Evolutionary conservation across 2,329 filamentous ascomycete species (phyloP).

Genomic region (Setomelanomma holmii): DNA sequence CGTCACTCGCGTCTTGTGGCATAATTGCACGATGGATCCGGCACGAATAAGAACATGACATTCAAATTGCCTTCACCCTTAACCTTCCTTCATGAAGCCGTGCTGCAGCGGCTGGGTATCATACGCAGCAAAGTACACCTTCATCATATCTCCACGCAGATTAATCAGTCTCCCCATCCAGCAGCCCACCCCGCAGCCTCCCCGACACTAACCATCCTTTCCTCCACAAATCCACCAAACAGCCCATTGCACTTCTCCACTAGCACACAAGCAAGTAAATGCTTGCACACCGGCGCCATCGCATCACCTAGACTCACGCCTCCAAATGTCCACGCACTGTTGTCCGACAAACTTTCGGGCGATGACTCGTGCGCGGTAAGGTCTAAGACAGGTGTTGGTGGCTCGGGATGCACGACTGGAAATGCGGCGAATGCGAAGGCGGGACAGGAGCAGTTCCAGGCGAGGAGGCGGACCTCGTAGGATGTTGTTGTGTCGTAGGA

Average conservation of each 20-base stretch:
- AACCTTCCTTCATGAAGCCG: slow-evolving; percentile 7
- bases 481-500: slow-evolving; percentile 34
- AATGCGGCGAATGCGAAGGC: slow-evolving; percentile 80
- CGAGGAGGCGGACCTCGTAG: slow-evolving; percentile 75
- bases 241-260: slow-evolving; percentile 68
- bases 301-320: slow-evolving; percentile 53
- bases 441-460: slow-evolving; percentile 92
- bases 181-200: slow-evolving; percentile 75
- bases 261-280: slow-evolving; percentile 83
- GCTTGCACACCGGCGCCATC: slow-evolving; percentile 77
- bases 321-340: slow-evolving; percentile 38
- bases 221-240: slow-evolving; percentile 65
- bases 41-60: slow-evolving; percentile 24
- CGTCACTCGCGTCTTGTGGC: slow-evolving; percentile 9
- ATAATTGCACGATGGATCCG: slow-evolving; percentile 37
- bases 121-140: slow-evolving; percentile 10
- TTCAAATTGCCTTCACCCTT: slow-evolving; percentile 2
- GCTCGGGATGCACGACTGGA: slow-evolving; percentile 36
- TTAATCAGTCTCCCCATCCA: slow-evolving; percentile 42
- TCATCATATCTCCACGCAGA: neutral
- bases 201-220: slow-evolving; percentile 63
- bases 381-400: slow-evolving; percentile 4
- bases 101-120: slow-evolving; percentile 33
- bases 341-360: too few relatives aligned
- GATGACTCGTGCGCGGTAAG: too few relatives aligned